Evolutionary conservation across 2,329 filamentous ascomycete genomes (phyloP).

Genomic region (Aspergillus intermedius): DNA sequence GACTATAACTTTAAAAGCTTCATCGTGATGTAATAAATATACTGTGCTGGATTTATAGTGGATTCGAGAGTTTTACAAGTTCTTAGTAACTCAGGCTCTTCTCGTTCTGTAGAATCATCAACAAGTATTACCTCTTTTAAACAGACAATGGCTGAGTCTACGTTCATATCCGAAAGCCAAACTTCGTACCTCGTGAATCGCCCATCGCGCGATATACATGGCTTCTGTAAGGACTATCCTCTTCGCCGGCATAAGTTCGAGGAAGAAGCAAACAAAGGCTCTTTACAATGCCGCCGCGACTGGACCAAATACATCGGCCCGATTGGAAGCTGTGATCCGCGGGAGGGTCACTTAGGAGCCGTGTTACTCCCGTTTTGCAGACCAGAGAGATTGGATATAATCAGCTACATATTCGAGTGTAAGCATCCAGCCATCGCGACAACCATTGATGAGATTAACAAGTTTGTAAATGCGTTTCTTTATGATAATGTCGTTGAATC

Average conservation of each 20-base stretch:
- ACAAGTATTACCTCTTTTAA: too few species aligned
- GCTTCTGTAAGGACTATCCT: slow-evolving; percentile 7
- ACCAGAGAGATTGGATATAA: slow-evolving; percentile 9
- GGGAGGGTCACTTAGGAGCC: slow-evolving; percentile 11
- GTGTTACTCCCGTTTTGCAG: slow-evolving; percentile 10
- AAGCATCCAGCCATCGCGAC: not conserved
- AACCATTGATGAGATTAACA: not conserved
- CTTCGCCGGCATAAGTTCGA: slow-evolving; percentile 10
- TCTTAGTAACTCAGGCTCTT: too few species aligned
- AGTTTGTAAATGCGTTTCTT: not conserved
- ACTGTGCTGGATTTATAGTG: too few species aligned
- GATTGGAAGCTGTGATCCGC: slow-evolving; percentile 11
- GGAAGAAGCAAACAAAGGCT: slow-evolving; percentile 10
- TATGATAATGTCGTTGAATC: not conserved
- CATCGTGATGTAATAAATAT: too few species aligned
- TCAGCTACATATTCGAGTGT: not conserved
- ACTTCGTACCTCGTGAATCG: not conserved
- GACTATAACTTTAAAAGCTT: too few species aligned
- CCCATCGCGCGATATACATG: slow-evolving; percentile 3
- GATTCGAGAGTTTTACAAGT: too few species aligned
- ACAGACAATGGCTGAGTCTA: too few species aligned
- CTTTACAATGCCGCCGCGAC: slow-evolving; percentile 6
- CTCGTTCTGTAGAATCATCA: too few species aligned
- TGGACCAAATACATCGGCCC: slow-evolving; percentile 12
- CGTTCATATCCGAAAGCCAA: not conserved